Base-by-base conservation (phyloP, 2,329 filamentous ascomycete species). In the Emmonsia crescens region DNA sequence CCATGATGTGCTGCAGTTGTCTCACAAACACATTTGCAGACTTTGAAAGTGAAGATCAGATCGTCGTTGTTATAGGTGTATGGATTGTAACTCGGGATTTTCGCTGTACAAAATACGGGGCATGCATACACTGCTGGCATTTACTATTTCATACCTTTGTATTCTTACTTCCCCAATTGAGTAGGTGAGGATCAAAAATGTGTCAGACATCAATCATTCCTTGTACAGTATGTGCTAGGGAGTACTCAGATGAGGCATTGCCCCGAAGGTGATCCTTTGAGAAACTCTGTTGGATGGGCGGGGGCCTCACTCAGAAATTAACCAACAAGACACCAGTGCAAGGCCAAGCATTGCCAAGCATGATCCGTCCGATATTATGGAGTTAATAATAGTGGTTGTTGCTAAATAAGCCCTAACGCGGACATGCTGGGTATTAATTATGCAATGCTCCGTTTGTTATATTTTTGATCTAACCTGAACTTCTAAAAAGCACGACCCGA, bases 311-410 rank as follows among this genome's bases (percentile, higher is more conserved):
- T 24, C 42, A 5, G 21, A 46, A 46, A 46, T 46, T 16, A 24
- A 21, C 19, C 21, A 51, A 29, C n/a, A 24, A 51, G 48, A 51
- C 24, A 29, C 24, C 51, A 1, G 33, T 38, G 24, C 16, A 5
- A 33, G 3, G 31, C 51, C 51, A 55, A 55, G 51, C 51, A 55
- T 55, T 27, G 54, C n/a, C 54, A 56, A 56, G 54, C 33, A 56
- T 42, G 36, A 40, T 42, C 21, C 21, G n/a, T 21, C 33, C 5
- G 36, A 42, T 42, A 27, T 56, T 33, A 29, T 36, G 51, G 29
- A 36, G 29, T 19, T 54, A 36, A 54, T 33, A 31, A 36, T 54
- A 51, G 48, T 12, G 12, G 21, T 31, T 24, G 48, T 24, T 29
- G n/a, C 10, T 8, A 36, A 10, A 36, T 36, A 36, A 8, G 33